phyloP scores from a whole-genome alignment of 495 filamentous ascomycete genomes.

The Penicillium pancosmium region DNA sequence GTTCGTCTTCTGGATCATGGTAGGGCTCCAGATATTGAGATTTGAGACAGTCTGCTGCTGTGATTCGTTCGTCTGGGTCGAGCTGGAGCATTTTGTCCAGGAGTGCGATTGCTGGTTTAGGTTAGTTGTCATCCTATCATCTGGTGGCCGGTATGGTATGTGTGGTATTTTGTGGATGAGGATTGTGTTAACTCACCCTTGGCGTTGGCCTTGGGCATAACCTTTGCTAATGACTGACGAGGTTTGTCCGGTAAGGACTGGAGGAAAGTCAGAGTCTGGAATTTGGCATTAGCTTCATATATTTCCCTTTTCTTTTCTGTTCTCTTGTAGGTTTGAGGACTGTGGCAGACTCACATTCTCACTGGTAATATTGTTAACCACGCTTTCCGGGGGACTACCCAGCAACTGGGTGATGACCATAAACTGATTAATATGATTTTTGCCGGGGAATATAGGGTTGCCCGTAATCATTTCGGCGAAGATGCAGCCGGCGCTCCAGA shows the following conservation, averaged over 20 bases:
- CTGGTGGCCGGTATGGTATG: no score
- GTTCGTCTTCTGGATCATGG: slow-evolving; percentile 95
- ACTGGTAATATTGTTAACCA: slow-evolving; percentile 94
- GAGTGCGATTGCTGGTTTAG: slow-evolving; percentile 73
- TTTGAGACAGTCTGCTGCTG: slow-evolving; percentile 75
- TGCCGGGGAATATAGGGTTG: slow-evolving; percentile 94
- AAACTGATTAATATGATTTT: slow-evolving; percentile 99
- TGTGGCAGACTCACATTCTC: slow-evolving; percentile 71
- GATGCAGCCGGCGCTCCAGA: slow-evolving; percentile 98
- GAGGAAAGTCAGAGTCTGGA: slow-evolving; percentile 89
- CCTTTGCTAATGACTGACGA: slow-evolving; percentile 80
- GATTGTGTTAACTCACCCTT: slow-evolving; percentile 57
- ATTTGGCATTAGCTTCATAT: slow-evolving; percentile 10
- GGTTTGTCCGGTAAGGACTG: slow-evolving; percentile 91
- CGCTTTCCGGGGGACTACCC: slow-evolving; percentile 92
- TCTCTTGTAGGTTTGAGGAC: not conserved
- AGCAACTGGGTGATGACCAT: slow-evolving; percentile 97
- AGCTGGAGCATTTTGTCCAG: slow-evolving; percentile 96
- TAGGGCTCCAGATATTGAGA: slow-evolving; percentile 94
- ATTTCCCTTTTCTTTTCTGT: not conserved
- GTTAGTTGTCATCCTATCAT: not conserved
- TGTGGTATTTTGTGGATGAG: no score
- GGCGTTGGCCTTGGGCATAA: slow-evolving; percentile 88
- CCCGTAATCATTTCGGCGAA: slow-evolving; percentile 98
- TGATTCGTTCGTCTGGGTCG: slow-evolving; percentile 85